A percentile compares a stretch with the other conserved stretches of the same genome.
phyloP scores from a whole-genome alignment of 768 basidiomycete genomes.

The Lentinula sp. region DNA sequence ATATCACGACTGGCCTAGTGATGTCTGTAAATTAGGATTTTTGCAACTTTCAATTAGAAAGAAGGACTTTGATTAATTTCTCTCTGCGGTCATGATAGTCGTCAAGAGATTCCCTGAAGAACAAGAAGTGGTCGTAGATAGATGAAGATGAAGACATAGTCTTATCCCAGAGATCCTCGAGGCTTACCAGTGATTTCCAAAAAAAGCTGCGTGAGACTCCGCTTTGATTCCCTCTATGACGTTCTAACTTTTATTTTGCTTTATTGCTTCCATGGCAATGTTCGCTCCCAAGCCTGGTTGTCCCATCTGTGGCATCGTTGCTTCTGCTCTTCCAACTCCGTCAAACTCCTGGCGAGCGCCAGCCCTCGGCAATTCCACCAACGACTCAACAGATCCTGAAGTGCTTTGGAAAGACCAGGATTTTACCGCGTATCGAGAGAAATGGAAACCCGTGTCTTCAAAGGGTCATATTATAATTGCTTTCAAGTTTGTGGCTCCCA shows the following conservation, averaged over 20 bases:
- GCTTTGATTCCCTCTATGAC: not conserved
- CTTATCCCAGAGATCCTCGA: too few species aligned
- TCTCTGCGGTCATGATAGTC: slow-evolving; percentile 84
- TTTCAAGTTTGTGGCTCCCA: slow-evolving; percentile 55
- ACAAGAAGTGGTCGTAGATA: slow-evolving; percentile 39
- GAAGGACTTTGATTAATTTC: slow-evolving; percentile 75
- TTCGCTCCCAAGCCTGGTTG: slow-evolving; percentile 65
- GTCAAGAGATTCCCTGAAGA: slow-evolving; percentile 71
- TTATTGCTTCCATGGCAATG: slow-evolving; percentile 28
- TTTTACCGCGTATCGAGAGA: slow-evolving; percentile 71
- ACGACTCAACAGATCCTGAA: slow-evolving; percentile 43
- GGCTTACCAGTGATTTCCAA: not conserved
- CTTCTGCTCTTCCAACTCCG: slow-evolving; percentile 41
- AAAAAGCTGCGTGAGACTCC: slow-evolving; percentile 9
- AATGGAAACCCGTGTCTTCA: slow-evolving; percentile 63
- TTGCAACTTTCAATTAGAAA: slow-evolving; percentile 7
- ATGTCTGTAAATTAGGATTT: not conserved
- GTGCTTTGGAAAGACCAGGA: slow-evolving; percentile 74
- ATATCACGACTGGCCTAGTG: slow-evolving; percentile 75
- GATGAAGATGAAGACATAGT: slow-evolving; percentile 7
- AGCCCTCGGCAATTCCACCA: slow-evolving; percentile 23
- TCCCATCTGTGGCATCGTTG: slow-evolving; percentile 71
- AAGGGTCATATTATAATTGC: slow-evolving; percentile 66
- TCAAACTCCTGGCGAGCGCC: slow-evolving; percentile 39
- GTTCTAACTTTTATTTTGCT: not conserved